Conservation (phyloP, 2,329 filamentous ascomycete species). For the Penicillium crustosum region DNA sequence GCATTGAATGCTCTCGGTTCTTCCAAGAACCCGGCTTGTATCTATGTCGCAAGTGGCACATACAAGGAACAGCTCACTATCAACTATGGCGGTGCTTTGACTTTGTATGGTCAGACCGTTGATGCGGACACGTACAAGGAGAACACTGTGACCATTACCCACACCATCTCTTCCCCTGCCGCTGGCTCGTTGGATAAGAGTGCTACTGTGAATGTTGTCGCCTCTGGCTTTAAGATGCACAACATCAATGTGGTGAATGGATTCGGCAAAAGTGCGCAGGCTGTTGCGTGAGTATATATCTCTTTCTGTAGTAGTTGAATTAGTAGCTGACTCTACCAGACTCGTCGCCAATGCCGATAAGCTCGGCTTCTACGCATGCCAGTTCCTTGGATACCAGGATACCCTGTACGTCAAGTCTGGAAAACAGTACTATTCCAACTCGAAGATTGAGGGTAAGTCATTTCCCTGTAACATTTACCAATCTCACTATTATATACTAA, state of each 20-base stretch:
- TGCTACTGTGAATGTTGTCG: slow-evolving; percentile 33
- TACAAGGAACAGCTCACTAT: slow-evolving; percentile 36
- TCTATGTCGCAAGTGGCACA: slow-evolving; percentile 35
- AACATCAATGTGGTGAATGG: slow-evolving; percentile 40
- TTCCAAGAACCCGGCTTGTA: slow-evolving; percentile 29
- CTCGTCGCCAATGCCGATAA: slow-evolving; percentile 31
- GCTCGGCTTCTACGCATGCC: slow-evolving; percentile 38
- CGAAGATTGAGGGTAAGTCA: slow-evolving; percentile 30
- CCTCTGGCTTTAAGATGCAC: slow-evolving; percentile 34
- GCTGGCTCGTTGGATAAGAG: slow-evolving; percentile 34
- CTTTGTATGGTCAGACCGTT: slow-evolving; percentile 35
- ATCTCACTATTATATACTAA: neutral
- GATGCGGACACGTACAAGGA: slow-evolving; percentile 31
- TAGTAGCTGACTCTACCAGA: slow-evolving; percentile 12
- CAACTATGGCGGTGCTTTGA: slow-evolving; percentile 30
- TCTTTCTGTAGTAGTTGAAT: neutral
- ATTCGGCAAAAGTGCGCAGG: slow-evolving; percentile 36
- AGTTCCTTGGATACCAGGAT: slow-evolving; percentile 38
- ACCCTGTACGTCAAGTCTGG: slow-evolving; percentile 38
- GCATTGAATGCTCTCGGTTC: slow-evolving; percentile 30
- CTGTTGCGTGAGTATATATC: slow-evolving; percentile 31
- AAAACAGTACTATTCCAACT: slow-evolving; percentile 37
- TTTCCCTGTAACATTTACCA: neutral
- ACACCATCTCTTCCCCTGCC: slow-evolving; percentile 32
- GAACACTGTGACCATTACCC: slow-evolving; percentile 36